A percentile compares a stretch with the other conserved stretches of the same genome.
Conservation (phyloP, 805 yeast species). For the Yarrowia sp. region DNA sequence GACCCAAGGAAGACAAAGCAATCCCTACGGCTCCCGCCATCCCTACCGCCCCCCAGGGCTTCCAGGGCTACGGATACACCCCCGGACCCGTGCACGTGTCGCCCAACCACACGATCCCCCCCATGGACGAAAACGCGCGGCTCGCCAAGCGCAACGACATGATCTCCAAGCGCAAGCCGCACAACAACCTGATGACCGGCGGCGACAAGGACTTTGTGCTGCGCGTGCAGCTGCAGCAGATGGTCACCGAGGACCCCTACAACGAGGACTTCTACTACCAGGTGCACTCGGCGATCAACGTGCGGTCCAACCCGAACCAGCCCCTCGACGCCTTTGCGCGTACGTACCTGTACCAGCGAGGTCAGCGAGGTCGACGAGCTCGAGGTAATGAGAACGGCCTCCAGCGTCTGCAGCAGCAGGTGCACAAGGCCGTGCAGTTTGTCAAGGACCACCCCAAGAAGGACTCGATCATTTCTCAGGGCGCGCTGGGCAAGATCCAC, state of each 20-base stretch:
- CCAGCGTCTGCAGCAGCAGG: constrained; percentile 98
- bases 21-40: neutral
- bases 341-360: constrained; percentile 86
- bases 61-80: constrained; percentile 6
- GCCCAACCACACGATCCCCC: constrained; percentile 14
- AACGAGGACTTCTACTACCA: constrained; percentile 96
- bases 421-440: constrained; percentile 90
- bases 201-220: constrained; percentile 95
- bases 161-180: constrained; percentile 35
- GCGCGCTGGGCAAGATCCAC: constrained; percentile 85
- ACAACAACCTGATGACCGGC: constrained; percentile 94
- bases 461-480: constrained; percentile 66
- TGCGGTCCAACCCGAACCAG: constrained; percentile 52
- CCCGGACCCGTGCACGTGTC: constrained; percentile 20
- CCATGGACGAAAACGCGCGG: constrained; percentile 23
- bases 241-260: constrained; percentile 95
- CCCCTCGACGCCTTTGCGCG: constrained; percentile 83
- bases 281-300: constrained; percentile 75
- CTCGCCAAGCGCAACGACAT: constrained; percentile 23
- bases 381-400: constrained; percentile 66
- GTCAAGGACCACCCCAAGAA: constrained; percentile 80
- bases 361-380: constrained; percentile 61
- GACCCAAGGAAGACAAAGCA: constrained; percentile 11
- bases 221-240: constrained; percentile 88
- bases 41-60: constrained; percentile 10